Percentiles rank a stretch among this genome's conserved stretches.
Conservation (phyloP, 2,329 filamentous ascomycete species). For the Penicillium sp. region DNA sequence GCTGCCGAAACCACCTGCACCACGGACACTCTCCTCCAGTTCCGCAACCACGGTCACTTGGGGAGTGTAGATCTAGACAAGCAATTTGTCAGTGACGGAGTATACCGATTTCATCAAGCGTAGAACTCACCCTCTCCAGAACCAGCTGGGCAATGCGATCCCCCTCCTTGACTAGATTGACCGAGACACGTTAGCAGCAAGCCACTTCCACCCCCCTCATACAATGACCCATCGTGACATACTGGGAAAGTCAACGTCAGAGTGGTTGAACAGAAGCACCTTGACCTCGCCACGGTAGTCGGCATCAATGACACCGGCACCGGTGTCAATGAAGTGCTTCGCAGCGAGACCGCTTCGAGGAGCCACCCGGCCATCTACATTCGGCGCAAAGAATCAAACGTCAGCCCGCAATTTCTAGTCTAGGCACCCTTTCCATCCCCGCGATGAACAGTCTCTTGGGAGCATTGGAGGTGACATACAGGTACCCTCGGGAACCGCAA, state of each 20-base stretch:
- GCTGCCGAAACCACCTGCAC: slow-evolving; percentile 87
- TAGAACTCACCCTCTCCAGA: slow-evolving; percentile 66
- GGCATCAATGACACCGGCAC: slow-evolving; percentile 94
- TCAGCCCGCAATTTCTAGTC: slow-evolving; percentile 1
- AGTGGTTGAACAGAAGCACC: slow-evolving; percentile 91
- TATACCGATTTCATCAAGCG: background rate
- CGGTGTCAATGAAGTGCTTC: slow-evolving; percentile 95
- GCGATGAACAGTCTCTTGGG: no score
- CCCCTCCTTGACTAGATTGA: slow-evolving; percentile 64
- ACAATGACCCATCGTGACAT: slow-evolving; percentile 7
- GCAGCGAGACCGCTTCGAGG: slow-evolving; percentile 85
- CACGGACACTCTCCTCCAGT: slow-evolving; percentile 85
- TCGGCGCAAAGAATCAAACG: no score
- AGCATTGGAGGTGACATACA: slow-evolving; percentile 56
- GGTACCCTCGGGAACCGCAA: slow-evolving; percentile 85
- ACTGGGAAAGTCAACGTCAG: slow-evolving; percentile 69
- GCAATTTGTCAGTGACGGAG: slow-evolving; percentile 3
- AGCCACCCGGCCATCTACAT: slow-evolving; percentile 77
- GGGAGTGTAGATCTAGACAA: slow-evolving; percentile 89
- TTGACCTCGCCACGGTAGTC: slow-evolving; percentile 95
- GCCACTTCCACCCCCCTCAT: no score
- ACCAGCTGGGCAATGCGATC: slow-evolving; percentile 93
- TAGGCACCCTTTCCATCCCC: no score
- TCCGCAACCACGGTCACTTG: slow-evolving; percentile 85
- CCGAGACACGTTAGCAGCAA: slow-evolving; percentile 4